phyloP scores from a whole-genome alignment of 169 alveolate species.

The Babesia ovis region DNA sequence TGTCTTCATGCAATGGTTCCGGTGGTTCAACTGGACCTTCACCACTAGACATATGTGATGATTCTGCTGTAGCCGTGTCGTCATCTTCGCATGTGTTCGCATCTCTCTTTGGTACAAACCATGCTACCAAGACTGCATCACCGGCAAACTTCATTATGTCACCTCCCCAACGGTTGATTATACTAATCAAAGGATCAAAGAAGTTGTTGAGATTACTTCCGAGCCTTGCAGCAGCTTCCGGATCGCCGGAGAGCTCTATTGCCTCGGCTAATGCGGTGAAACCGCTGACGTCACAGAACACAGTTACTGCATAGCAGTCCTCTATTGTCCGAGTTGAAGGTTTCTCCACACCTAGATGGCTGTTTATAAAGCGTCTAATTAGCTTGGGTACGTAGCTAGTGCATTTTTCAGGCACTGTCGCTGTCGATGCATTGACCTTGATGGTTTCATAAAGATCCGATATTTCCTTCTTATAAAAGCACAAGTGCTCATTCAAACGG shows the following conservation, averaged over 20 bases:
- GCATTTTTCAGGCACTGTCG: constrained; percentile 13
- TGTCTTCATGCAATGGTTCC: constrained; percentile 19
- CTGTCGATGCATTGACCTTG: constrained; percentile 8
- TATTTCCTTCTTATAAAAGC: constrained; percentile 27
- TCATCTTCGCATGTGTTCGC: not conserved
- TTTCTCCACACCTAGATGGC: not conserved
- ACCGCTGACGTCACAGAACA: constrained; percentile 83
- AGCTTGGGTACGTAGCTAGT: constrained; percentile 31
- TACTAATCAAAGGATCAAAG: constrained; percentile 78
- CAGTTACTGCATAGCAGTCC: constrained; percentile 51
- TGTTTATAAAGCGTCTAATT: constrained; percentile 26
- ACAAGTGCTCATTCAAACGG: constrained; percentile 47
- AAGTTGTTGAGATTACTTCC: constrained; percentile 80
- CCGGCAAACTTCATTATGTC: constrained; percentile 88
- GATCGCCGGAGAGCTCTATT: constrained; percentile 69
- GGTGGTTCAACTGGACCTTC: not conserved
- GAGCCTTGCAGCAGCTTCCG: constrained; percentile 78
- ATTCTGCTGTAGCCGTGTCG: not conserved
- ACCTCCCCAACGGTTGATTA: constrained; percentile 84
- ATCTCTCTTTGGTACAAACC: constrained; percentile 51
- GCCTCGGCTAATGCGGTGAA: constrained; percentile 82
- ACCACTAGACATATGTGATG: not conserved
- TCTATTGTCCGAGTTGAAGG: constrained; percentile 27
- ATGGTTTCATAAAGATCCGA: constrained; percentile 8
- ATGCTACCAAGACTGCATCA: constrained; percentile 83